A percentile compares a stretch with the other conserved stretches of the same genome.
These are phyloP conservation scores for Teratosphaeriaceae sp. DNA, from an alignment of 2,329 filamentous ascomycete genomes.

Conservation along the genomic window DNA sequence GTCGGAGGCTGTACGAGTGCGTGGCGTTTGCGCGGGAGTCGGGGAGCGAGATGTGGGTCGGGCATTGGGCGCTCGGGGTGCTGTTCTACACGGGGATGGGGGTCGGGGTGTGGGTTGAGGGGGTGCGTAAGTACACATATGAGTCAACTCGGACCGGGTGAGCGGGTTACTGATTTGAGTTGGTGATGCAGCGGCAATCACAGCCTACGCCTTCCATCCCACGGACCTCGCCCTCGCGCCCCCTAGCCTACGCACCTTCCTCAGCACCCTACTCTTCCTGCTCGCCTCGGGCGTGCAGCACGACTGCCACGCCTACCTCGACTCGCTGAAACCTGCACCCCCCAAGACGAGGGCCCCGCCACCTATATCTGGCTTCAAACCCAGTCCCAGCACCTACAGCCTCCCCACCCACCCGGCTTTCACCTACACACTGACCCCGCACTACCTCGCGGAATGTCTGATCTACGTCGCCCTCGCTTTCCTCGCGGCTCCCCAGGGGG, in stretches of 20 bases:
- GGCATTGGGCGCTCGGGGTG: conserved; percentile 74
- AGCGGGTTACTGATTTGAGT: neutral
- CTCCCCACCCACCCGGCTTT: conserved; percentile 71
- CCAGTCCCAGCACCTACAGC: no score
- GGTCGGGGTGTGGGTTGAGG: conserved; percentile 79
- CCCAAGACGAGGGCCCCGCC: neutral
- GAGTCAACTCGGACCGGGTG: no score
- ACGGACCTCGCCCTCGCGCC: conserved; percentile 33
- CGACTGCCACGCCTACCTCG: conserved; percentile 45
- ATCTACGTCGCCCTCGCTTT: conserved; percentile 77
- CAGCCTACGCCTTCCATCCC: conserved; percentile 29
- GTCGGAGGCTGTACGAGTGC: conserved; percentile 71
- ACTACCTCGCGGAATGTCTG: conserved; percentile 83
- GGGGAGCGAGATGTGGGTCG: conserved; percentile 73
- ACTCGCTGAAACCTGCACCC: conserved; percentile 27
- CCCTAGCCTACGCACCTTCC: conserved; percentile 45
- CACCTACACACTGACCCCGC: conserved; percentile 67
- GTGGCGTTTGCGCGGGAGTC: conserved; percentile 58
- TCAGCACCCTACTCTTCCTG: conserved; percentile 59
- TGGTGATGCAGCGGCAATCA: conserved; percentile 25
- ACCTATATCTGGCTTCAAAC: no score
- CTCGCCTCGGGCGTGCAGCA: conserved; percentile 68
- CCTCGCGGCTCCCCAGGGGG: conserved; percentile 61
- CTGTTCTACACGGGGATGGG: conserved; percentile 69
- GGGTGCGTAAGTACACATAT: conserved; percentile 50